Conservation (phyloP, 2,329 filamentous ascomycete genomes). For the Ophiostoma sp. region DNA sequence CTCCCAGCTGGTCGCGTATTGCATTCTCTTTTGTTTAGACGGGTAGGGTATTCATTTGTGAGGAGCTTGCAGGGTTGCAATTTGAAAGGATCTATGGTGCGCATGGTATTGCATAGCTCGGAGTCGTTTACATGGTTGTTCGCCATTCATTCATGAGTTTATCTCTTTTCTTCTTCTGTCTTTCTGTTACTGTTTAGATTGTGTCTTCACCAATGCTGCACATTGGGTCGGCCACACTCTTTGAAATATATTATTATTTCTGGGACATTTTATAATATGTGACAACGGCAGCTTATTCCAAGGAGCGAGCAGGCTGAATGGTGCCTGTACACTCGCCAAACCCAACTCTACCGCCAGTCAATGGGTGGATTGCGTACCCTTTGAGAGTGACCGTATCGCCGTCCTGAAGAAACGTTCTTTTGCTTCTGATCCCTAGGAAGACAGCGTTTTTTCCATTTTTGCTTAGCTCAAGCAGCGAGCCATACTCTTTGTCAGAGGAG, state of each 20-base stretch:
- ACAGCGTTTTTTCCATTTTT: conserved; percentile 40
- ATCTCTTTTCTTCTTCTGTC: not conserved
- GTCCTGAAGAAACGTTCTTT: conserved; percentile 42
- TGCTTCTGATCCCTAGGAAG: conserved; percentile 37
- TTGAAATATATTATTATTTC: not conserved
- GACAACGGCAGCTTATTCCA: not conserved
- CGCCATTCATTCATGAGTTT: not conserved
- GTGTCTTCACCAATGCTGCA: not conserved
- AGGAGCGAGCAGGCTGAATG: conserved; percentile 23
- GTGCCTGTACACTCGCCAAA: conserved; percentile 39
- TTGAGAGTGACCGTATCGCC: conserved; percentile 41
- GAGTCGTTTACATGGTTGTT: not conserved
- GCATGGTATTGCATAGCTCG: not conserved
- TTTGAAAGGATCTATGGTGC: not conserved
- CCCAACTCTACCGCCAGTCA: conserved; percentile 38
- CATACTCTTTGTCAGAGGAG: conserved; percentile 33
- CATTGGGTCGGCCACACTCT: not conserved
- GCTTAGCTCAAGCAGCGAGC: conserved; percentile 43
- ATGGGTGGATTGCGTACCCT: conserved; percentile 30
- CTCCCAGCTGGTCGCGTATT: not conserved
- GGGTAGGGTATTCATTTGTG: not conserved
- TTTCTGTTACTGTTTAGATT: not conserved
- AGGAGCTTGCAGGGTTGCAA: not conserved
- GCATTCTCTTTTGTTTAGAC: not conserved
- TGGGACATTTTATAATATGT: not conserved